A percentile compares a stretch with the other conserved stretches of the same genome.
Conservation (phyloP, 2,329 filamentous ascomycete genomes). For the Fusarium tuaranense region DNA sequence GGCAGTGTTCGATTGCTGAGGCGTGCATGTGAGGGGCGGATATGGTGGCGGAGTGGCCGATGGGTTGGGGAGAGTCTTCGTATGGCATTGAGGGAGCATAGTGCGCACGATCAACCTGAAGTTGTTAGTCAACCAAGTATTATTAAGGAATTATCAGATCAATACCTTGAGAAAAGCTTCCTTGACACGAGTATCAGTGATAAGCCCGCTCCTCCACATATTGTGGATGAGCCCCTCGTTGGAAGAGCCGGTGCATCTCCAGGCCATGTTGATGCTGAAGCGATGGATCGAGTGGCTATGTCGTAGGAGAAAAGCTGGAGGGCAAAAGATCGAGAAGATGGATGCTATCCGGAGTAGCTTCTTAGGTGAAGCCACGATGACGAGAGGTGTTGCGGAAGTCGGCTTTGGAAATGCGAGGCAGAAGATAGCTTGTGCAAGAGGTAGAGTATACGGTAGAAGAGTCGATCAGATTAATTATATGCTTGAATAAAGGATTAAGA, state of each 20-base stretch:
- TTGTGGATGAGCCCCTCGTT: slow-evolving; percentile 85
- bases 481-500: not conserved
- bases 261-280: slow-evolving; percentile 76
- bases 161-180: slow-evolving; percentile 80
- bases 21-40: slow-evolving; percentile 73
- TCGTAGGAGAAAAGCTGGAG: slow-evolving; percentile 7
- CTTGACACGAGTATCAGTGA: slow-evolving; percentile 78
- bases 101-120: slow-evolving; percentile 86
- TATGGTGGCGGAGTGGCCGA: slow-evolving; percentile 68
- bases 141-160: too few species aligned
- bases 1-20: slow-evolving; percentile 62
- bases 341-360: slow-evolving; percentile 6
- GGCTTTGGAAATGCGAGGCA: not conserved
- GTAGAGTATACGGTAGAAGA: not conserved
- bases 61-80: slow-evolving; percentile 65
- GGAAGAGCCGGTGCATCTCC: slow-evolving; percentile 81
- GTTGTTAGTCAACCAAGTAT: not conserved
- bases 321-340: not conserved
- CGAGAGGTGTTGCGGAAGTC: not conserved
- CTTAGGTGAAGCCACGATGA: slow-evolving; percentile 28
- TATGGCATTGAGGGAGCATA: slow-evolving; percentile 82
- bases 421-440: not conserved
- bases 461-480: too few species aligned
- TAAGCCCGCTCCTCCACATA: slow-evolving; percentile 77
- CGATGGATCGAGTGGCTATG: not conserved